phyloP scores from a whole-genome alignment of 257 asterid species.

The Jacaranda copaia region DNA sequence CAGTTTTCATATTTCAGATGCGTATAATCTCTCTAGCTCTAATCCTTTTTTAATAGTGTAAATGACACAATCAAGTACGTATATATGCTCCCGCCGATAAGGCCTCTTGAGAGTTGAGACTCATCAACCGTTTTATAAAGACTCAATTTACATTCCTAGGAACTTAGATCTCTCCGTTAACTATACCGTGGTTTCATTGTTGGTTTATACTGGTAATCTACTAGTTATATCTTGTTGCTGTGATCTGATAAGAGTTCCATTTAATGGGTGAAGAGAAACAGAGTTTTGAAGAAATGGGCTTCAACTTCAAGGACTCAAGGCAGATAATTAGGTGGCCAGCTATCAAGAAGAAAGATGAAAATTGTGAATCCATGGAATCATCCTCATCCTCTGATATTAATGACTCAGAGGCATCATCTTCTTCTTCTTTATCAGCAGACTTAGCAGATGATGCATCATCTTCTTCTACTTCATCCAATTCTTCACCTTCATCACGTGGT shows the following conservation, averaged over 20 bases:
- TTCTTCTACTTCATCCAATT: conserved; percentile 31
- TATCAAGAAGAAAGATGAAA: conserved; percentile 28
- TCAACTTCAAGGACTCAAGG: conserved; percentile 37
- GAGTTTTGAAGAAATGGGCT: conserved; percentile 31
- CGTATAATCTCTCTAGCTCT: background rate
- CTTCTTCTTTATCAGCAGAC: conserved; percentile 43
- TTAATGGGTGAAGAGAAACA: conserved; percentile 35
- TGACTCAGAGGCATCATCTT: conserved; percentile 41
- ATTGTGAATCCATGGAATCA: conserved; percentile 36
- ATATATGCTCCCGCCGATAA: conserved; percentile 14
- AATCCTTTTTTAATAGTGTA: too few species aligned
- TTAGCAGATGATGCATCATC: conserved; percentile 55
- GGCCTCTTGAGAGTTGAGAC: background rate
- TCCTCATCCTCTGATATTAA: conserved; percentile 31
- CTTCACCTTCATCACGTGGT: conserved; percentile 40
- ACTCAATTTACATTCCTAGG: background rate
- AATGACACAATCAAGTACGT: background rate
- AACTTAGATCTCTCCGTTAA: background rate
- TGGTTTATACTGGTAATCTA: background rate
- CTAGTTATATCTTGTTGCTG: background rate
- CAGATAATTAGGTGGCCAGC: conserved; percentile 40
- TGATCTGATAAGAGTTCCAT: background rate
- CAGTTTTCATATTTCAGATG: background rate
- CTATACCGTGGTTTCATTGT: too few species aligned
- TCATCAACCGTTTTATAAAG: background rate